Conservation (phyloP, 495 filamentous ascomycete species). For the Trichoderma asperelloides region DNA sequence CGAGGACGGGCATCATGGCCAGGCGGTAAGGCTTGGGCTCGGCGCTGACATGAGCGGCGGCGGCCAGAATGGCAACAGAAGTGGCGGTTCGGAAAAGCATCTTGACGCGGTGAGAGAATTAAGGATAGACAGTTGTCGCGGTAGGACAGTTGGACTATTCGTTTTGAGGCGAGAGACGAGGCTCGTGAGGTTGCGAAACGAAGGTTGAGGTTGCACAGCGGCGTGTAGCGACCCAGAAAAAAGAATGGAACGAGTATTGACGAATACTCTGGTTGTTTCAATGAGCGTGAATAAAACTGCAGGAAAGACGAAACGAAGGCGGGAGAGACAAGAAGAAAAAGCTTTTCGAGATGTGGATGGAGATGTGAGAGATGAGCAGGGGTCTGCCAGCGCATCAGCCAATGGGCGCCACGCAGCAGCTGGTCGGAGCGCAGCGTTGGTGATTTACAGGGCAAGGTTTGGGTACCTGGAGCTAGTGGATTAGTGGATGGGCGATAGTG, state of each 20-base stretch:
- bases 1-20: slow-evolving; percentile 28
- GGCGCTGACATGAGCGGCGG: slow-evolving; percentile 29
- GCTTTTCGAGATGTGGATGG: slow-evolving; percentile 3
- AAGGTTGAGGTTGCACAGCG: neutral
- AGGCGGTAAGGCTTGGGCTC: slow-evolving; percentile 36
- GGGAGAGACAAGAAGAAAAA: slow-evolving; percentile 1
- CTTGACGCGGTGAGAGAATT: slow-evolving; percentile 12
- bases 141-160: neutral
- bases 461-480: no score
- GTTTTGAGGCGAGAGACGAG: neutral
- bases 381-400: neutral
- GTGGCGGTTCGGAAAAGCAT: slow-evolving; percentile 33
- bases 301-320: neutral
- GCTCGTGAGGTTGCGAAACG: neutral
- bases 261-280: slow-evolving; percentile 11
- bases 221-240: neutral
- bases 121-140: neutral
- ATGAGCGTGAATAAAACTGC: slow-evolving; percentile 1
- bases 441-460: no score
- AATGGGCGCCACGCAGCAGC: neutral
- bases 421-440: neutral
- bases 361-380: neutral
- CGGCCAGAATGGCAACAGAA: slow-evolving; percentile 30
- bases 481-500: no score
- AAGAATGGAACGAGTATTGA: slow-evolving; percentile 12